phyloP scores from a whole-genome alignment of 1,284 basidiomycete species.

The Ganoderma lucidum region DNA sequence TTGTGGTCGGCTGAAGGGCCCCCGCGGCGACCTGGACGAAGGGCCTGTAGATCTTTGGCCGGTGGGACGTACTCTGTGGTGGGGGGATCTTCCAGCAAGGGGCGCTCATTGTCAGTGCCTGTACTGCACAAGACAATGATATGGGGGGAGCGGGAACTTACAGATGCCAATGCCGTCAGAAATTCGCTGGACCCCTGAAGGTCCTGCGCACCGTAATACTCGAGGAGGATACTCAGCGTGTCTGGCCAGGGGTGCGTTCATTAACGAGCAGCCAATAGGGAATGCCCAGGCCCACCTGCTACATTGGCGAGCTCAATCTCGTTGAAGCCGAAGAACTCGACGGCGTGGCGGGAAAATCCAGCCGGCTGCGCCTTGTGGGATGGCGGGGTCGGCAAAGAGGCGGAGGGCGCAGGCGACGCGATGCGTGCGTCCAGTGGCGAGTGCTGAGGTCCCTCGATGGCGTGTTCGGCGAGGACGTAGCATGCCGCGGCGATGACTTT shows the following conservation, averaged over 20 bases:
- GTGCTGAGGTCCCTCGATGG: conserved; percentile 74
- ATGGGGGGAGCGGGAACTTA: conserved; percentile 44
- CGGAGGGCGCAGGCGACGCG: conserved; percentile 42
- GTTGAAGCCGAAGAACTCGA: conserved; percentile 71
- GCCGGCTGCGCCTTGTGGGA: conserved; percentile 77
- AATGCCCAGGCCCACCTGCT: conserved; percentile 58
- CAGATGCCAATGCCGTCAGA: conserved; percentile 57
- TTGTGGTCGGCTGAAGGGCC: conserved; percentile 18
- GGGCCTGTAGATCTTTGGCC: conserved; percentile 38
- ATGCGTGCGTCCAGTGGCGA: conserved; percentile 72
- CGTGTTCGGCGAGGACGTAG: conserved; percentile 75
- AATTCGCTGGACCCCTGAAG: conserved; percentile 54
- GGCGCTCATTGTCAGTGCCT: conserved; percentile 8
- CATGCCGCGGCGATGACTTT: conserved; percentile 77
- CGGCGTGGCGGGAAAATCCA: conserved; percentile 68
- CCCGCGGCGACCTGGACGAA: conserved; percentile 32
- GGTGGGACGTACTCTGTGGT: conserved; percentile 41
- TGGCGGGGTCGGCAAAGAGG: conserved; percentile 57
- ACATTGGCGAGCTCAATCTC: conserved; percentile 63
- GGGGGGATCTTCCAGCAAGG: conserved; percentile 50
- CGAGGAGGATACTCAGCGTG: conserved; percentile 68
- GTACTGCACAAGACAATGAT: conserved; percentile 4
- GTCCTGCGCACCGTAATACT: conserved; percentile 77
- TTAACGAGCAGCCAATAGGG: conserved; percentile 5
- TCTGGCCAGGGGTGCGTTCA: conserved; percentile 48